Percentiles rank a stretch among this genome's conserved stretches.
These are phyloP conservation scores for Annulohypoxylon truncatum DNA, from an alignment of 2,329 filamentous ascomycete species.

Conservation along the genomic window DNA sequence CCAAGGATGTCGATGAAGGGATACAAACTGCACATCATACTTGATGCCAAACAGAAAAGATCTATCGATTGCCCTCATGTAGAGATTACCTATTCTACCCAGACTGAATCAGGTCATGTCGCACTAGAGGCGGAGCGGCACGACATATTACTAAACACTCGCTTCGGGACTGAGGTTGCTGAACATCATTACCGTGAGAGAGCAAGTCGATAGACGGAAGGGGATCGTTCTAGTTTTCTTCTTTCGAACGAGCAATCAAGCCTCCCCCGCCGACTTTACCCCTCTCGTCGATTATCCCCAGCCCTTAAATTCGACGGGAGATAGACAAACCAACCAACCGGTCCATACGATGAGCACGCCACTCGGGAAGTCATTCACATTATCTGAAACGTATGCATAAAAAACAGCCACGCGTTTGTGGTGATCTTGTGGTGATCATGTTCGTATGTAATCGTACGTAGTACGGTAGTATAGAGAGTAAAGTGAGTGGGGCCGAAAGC, in stretches of 20 bases:
- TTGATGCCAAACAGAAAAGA: conserved; percentile 24
- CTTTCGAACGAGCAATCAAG: conserved; percentile 15
- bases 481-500: conserved; percentile 21
- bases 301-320: conserved; percentile 8
- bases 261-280: conserved; percentile 24
- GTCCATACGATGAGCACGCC: conserved; percentile 27
- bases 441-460: conserved; percentile 8
- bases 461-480: conserved; percentile 5
- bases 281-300: conserved; percentile 30
- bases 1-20: conserved; percentile 19
- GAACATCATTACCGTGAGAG: conserved; percentile 32
- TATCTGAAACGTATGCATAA: conserved; percentile 37
- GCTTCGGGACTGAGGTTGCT: conserved; percentile 6
- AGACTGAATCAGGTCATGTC: conserved; percentile 24
- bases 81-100: conserved; percentile 22
- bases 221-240: conserved; percentile 23
- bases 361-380: conserved; percentile 10
- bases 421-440: conserved; percentile 37
- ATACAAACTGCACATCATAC: conserved; percentile 35
- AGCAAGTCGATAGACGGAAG: conserved; percentile 26
- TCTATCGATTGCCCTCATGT: conserved; percentile 16
- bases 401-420: conserved; percentile 31
- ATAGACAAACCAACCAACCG: conserved; percentile 13
- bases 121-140: conserved; percentile 28
- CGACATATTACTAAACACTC: conserved; percentile 24